Base-by-base conservation (phyloP, 164 flowering plant species). In the Aristolochia contorta region DNA sequence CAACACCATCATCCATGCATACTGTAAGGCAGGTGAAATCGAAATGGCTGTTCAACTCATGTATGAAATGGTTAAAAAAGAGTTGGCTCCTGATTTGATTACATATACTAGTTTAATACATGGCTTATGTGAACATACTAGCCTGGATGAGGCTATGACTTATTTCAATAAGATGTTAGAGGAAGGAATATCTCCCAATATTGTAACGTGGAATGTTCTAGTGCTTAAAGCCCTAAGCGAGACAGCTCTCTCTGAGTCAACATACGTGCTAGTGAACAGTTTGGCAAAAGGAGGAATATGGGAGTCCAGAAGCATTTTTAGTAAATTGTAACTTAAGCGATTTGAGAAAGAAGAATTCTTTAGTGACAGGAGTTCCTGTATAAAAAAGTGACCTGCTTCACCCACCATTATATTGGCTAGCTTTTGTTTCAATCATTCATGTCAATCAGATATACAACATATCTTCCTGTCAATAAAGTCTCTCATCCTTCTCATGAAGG, bases 161-260 rank as follows among this genome's bases (percentile, higher is more conserved):
- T 80, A 58, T 71, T 76, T 88, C 64, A 43, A 75, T 6, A 86
- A 63, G 72, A 83, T 88, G 91, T 8, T 87, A 52, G 68, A 62
- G 57, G 81, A 73, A 70, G 91, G 85, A 25, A 47, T 82, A 46
- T 58, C 56, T 13, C 95, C 95, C 18, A 82, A 78, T 71, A 20
- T 71, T 49, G 77, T 77, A 50, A 75, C 82, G 25, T 90, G 97
- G 95, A 79, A 77, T 74, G 73, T 79, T 47, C 67, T 88, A 25
- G 81, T 88, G 21, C 80, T 73, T 16, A 43, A 71, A 54, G 66
- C 81, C 21, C 75, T 84, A 57, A 70, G 67, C 69, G 70, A 55
- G 37, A 64, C 62, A 30, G 77, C 60, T 53, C 64, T 64, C 57
- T 43, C 63, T 8, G 73, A 67, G 27, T 61, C 78, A 30, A 10